Evolutionary conservation across 2,329 filamentous ascomycete species (phyloP).

Genomic region (Nothophoma quercina): DNA sequence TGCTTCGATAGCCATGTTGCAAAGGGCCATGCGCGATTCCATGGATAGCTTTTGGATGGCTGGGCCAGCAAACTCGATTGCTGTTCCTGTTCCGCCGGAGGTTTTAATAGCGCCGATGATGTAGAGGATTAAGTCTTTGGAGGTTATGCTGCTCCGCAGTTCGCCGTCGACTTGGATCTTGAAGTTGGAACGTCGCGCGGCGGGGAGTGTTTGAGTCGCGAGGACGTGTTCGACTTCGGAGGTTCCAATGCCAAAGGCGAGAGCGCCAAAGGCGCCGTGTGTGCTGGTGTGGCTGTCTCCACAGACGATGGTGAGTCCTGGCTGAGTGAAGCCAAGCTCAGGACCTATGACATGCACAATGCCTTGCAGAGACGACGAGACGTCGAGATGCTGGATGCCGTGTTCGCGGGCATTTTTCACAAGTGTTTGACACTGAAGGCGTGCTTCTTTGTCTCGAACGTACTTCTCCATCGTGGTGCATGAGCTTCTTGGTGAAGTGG

Average conservation of each 20-base stretch:
- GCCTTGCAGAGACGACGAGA: conserved; percentile 91
- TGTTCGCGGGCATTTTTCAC: conserved; percentile 97
- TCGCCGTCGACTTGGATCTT: conserved; percentile 90
- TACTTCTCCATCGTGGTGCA: conserved; percentile 92
- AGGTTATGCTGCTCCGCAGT: conserved; percentile 86
- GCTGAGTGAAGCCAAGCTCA: conserved; percentile 95
- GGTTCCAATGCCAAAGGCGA: conserved; percentile 95
- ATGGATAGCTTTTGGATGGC: conserved; percentile 87
- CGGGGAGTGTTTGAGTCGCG: conserved; percentile 91
- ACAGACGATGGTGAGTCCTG: conserved; percentile 92
- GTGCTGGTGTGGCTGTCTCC: conserved; percentile 97
- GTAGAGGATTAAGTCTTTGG: conserved; percentile 91
- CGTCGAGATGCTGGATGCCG: conserved; percentile 92
- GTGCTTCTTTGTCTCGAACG: conserved; percentile 89
- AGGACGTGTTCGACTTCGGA: conserved; percentile 97
- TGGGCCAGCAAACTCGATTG: conserved; percentile 95
- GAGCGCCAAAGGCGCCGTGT: conserved; percentile 89
- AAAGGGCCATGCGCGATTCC: conserved; percentile 97
- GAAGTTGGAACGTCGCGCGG: conserved; percentile 97
- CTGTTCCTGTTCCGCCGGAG: conserved; percentile 87
- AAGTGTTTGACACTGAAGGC: conserved; percentile 88
- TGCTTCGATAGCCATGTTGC: conserved; percentile 97
- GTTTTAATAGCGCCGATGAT: conserved; percentile 92
- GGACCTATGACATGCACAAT: conserved; percentile 98
- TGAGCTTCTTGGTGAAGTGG: conserved; percentile 83